Conservation (phyloP, 2,329 filamentous ascomycete species). For the Diaporthe vaccinii region DNA sequence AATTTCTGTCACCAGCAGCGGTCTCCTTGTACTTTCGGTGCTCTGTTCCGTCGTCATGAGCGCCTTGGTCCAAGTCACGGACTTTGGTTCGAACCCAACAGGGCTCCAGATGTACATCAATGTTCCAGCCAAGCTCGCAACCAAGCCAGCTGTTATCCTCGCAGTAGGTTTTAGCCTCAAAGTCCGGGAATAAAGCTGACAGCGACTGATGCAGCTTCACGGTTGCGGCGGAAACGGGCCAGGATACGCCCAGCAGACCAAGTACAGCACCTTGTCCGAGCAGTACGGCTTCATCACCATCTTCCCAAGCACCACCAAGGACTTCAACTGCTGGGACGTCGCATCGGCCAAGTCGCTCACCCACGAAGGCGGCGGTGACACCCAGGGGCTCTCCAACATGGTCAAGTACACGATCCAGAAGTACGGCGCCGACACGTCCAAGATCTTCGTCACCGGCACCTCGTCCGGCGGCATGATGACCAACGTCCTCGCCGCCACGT, state of each 20-base stretch:
- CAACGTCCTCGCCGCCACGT: conserved; percentile 56
- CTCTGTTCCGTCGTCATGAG: not conserved
- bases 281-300: conserved; percentile 55
- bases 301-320: conserved; percentile 57
- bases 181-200: not conserved
- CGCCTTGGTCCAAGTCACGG: conserved; percentile 39
- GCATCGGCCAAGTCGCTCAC: conserved; percentile 58
- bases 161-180: conserved; percentile 46
- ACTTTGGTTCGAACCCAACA: conserved; percentile 52
- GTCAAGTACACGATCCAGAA: conserved; percentile 56
- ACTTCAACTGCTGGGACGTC: conserved; percentile 65
- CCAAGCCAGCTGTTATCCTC: conserved; percentile 60
- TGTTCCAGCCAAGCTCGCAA: conserved; percentile 48
- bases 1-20: not conserved
- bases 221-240: conserved; percentile 60
- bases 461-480: conserved; percentile 64
- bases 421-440: conserved; percentile 56
- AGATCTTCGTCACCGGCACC: conserved; percentile 58
- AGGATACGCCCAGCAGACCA: conserved; percentile 55
- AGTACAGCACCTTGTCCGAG: conserved; percentile 57
- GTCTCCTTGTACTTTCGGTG: not conserved
- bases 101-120: conserved; percentile 58
- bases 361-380: conserved; percentile 65
- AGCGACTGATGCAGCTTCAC: conserved; percentile 49
- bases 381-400: conserved; percentile 58